These are phyloP conservation scores for Linanthus parryae DNA, from an alignment of 148 eudicot species.

Conservation along the genomic window DNA sequence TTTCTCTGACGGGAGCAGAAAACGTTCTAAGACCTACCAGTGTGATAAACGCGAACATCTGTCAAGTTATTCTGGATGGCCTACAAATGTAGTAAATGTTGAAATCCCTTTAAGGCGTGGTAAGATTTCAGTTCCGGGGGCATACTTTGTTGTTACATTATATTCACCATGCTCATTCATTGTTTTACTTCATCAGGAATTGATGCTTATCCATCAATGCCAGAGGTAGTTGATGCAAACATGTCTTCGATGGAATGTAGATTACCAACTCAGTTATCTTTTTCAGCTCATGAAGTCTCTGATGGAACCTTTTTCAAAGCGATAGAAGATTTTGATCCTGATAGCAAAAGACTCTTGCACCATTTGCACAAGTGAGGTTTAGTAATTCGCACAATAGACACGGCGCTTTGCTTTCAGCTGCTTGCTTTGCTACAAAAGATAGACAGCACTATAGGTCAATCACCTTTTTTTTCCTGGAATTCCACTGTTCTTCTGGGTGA, in stretches of 20 bases:
- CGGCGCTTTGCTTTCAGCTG: background rate
- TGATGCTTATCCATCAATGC: slow-evolving; percentile 70
- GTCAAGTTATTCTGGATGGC: slow-evolving; percentile 88
- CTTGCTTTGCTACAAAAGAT: background rate
- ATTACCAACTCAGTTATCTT: slow-evolving; percentile 80
- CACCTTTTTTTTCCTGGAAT: too few relatives aligned
- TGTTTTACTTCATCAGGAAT: slow-evolving; percentile 29
- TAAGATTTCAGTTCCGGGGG: slow-evolving; percentile 15
- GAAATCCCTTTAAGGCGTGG: slow-evolving; percentile 75
- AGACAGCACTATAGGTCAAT: too few relatives aligned
- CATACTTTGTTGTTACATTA: slow-evolving; percentile 4
- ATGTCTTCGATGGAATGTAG: slow-evolving; percentile 64
- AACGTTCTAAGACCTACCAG: slow-evolving; percentile 44
- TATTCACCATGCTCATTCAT: slow-evolving; percentile 10
- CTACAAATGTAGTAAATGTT: slow-evolving; percentile 74
- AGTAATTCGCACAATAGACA: background rate
- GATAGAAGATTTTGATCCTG: slow-evolving; percentile 88
- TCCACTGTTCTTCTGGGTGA: background rate
- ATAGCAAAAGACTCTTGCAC: slow-evolving; percentile 64
- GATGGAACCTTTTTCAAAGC: slow-evolving; percentile 92
- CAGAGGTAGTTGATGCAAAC: slow-evolving; percentile 44
- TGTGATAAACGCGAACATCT: slow-evolving; percentile 66
- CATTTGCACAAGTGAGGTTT: slow-evolving; percentile 67
- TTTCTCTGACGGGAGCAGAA: slow-evolving; percentile 43
- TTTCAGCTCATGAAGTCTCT: slow-evolving; percentile 80